Conservation (phyloP, 768 basidiomycete genomes). For the Rhizopogon salebrosus region DNA sequence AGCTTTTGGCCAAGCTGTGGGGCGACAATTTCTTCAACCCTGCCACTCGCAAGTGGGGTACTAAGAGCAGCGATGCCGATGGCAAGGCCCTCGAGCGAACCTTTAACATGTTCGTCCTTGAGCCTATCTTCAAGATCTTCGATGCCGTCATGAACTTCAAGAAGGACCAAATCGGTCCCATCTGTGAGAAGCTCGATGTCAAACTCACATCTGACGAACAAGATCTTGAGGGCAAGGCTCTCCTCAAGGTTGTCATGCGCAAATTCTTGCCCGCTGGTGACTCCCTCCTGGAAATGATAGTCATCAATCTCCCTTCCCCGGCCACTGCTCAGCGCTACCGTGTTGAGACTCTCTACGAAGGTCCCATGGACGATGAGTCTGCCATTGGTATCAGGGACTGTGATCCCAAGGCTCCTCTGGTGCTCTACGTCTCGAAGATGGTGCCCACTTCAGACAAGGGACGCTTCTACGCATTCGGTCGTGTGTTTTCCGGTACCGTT, state of each 20-base stretch:
- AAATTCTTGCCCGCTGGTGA: conserved; percentile 99
- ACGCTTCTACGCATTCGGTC: conserved; percentile 99
- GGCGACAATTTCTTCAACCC: conserved; percentile 99
- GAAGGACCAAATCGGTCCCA: conserved; percentile 76
- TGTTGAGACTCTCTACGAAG: conserved; percentile 99
- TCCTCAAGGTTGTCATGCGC: conserved; percentile 98
- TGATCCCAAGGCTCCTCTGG: conserved; percentile 92
- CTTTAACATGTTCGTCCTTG: conserved; percentile 97
- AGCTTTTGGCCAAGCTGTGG: conserved; percentile 98
- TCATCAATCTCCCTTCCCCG: conserved; percentile 97
- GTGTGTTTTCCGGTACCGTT: conserved; percentile 99
- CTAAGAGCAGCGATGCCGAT: conserved; percentile 65
- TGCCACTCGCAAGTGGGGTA: conserved; percentile 93
- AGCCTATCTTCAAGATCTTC: conserved; percentile 99
- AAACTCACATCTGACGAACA: conserved; percentile 84
- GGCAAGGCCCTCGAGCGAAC: conserved; percentile 95
- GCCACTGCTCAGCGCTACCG: conserved; percentile 97
- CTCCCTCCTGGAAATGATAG: conserved; percentile 98
- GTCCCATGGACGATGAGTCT: conserved; percentile 99
- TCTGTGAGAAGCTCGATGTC: conserved; percentile 96
- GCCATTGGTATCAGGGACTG: conserved; percentile 98
- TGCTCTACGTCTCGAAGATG: conserved; percentile 99
- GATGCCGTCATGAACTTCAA: conserved; percentile 99
- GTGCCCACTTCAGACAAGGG: conserved; percentile 99
- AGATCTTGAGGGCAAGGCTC: conserved; percentile 90